Evolutionary conservation across 148 eudicot genomes (phyloP).

Genomic region (Hydrangea macrophylla): DNA sequence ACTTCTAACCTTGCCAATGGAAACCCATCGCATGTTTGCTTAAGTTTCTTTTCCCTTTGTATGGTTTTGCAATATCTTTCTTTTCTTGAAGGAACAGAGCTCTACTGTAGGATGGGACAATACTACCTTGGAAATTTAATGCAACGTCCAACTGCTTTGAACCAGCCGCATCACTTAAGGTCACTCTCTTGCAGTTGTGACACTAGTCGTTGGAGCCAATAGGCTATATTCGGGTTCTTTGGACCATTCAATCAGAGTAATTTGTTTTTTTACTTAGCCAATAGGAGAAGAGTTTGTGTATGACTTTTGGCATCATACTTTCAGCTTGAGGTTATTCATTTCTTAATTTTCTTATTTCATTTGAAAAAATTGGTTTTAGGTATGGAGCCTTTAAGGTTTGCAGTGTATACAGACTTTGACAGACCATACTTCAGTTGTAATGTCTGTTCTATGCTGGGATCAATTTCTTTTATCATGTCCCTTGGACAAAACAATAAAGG

Average conservation of each 20-base stretch:
- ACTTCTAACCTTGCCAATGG: background rate
- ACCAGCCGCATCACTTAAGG: conserved; percentile 81
- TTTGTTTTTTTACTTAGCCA: conserved; percentile 8
- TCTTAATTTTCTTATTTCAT: background rate
- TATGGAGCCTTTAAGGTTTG: conserved; percentile 92
- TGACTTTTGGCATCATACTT: conserved; percentile 2
- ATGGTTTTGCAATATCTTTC: background rate
- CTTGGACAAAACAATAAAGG: conserved; percentile 86
- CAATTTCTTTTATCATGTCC: conserved; percentile 88
- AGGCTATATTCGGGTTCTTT: conserved; percentile 96
- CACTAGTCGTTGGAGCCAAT: conserved; percentile 86
- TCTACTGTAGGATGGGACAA: conserved; percentile 68
- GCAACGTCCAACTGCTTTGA: conserved; percentile 70
- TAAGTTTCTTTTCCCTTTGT: background rate
- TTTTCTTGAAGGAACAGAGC: background rate
- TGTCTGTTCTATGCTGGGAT: conserved; percentile 98
- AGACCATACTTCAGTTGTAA: conserved; percentile 78
- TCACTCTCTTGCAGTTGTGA: conserved; percentile 74
- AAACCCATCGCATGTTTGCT: conserved; percentile 1
- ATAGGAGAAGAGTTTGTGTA: background rate
- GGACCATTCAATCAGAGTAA: conserved; percentile 78
- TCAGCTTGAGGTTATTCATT: background rate
- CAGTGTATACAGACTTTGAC: conserved; percentile 83
- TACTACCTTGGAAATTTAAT: conserved; percentile 92
- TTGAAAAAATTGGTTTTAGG: conserved; percentile 38